phyloP scores from a whole-genome alignment of 139 green algal genomes.

The Bryopsis sp. region DNA sequence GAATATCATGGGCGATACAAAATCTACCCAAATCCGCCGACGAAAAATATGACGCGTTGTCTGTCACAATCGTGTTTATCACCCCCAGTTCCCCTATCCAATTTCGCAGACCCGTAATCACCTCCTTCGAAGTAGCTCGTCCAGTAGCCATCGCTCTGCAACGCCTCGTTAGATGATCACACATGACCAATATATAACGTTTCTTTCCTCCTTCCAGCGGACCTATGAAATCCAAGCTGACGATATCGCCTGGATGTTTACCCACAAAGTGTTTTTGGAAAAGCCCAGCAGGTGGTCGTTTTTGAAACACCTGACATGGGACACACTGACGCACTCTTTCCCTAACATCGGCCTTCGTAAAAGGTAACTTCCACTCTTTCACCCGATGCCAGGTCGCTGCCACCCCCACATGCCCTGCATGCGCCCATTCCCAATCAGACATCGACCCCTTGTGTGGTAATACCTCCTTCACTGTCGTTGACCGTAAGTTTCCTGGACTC shows the following conservation, averaged over 20 bases:
- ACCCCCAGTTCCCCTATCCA: background rate
- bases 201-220: background rate
- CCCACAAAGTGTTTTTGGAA: background rate
- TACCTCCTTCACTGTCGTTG: background rate
- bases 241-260: background rate
- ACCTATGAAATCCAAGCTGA: slow-evolving; percentile 1
- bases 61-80: background rate
- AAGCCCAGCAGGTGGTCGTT: background rate
- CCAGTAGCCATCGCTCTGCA: background rate
- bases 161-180: background rate
- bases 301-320: slow-evolving; percentile 2
- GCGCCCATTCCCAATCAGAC: background rate
- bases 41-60: slow-evolving; percentile 8
- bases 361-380: background rate
- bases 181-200: background rate
- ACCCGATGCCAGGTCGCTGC: no score
- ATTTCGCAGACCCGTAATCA: background rate
- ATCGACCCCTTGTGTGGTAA: background rate
- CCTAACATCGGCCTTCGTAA: background rate
- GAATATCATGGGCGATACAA: background rate
- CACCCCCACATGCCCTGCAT: background rate
- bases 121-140: background rate
- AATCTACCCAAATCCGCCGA: background rate
- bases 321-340: no score
- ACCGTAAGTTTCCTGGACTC: background rate